Percentiles rank a stretch among this genome's conserved stretches.
phyloP scores from a whole-genome alignment of 305 asterid genomes.

The Salvia sclarea region DNA sequence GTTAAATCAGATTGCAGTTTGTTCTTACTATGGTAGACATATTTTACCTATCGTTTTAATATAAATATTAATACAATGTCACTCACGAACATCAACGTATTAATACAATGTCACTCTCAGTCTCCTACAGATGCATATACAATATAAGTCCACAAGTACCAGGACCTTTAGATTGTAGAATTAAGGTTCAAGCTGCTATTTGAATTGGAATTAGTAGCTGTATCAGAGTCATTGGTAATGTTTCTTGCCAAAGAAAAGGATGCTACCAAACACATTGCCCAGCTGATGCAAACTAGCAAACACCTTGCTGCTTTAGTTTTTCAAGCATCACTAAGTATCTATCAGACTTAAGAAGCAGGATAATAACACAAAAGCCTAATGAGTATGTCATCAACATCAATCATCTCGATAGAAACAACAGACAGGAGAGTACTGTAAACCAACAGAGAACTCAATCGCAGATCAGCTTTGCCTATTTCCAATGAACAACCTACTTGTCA shows the following conservation, averaged over 20 bases:
- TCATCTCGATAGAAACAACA: background rate
- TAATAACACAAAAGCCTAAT: background rate
- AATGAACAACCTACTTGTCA: background rate
- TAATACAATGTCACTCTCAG: background rate
- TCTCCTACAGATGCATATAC: background rate
- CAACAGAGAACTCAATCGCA: background rate
- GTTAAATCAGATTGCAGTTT: background rate
- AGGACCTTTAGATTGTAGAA: background rate
- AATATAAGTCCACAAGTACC: background rate
- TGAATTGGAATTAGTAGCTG: background rate
- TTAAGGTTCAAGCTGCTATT: background rate
- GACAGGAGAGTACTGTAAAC: background rate
- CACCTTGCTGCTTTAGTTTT: background rate
- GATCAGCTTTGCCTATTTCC: background rate
- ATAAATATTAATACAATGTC: background rate
- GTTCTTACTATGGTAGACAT: background rate
- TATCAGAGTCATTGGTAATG: background rate
- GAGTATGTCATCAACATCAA: background rate
- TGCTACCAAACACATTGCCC: background rate
- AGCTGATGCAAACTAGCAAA: background rate
- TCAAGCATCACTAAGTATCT: conserved; percentile 5
- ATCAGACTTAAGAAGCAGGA: background rate
- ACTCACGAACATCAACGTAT: background rate
- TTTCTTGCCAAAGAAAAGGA: background rate
- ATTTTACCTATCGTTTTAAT: background rate